Evolutionary conservation across 2,329 filamentous ascomycete species (phyloP).

Genomic region (Dactylellina drechsleri): DNA sequence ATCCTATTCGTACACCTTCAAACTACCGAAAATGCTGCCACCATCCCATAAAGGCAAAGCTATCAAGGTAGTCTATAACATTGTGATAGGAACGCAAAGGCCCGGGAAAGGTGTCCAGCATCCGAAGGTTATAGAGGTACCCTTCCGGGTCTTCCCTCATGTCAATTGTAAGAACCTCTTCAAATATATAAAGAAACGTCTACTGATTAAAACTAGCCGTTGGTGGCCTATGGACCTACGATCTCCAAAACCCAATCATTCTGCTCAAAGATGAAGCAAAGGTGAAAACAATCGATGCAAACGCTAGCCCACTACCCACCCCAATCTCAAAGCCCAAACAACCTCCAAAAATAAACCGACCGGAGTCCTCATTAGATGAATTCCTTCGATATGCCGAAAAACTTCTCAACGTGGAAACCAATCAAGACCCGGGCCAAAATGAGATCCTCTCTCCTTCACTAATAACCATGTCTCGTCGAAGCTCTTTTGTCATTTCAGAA

Average conservation of each 20-base stretch:
- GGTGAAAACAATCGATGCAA: constrained; percentile 67
- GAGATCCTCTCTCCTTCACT: constrained; percentile 77
- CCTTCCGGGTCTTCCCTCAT: constrained; percentile 90
- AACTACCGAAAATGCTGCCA: constrained; percentile 85
- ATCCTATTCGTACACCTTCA: constrained; percentile 86
- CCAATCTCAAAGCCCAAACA: constrained; percentile 36
- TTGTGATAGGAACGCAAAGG: constrained; percentile 90
- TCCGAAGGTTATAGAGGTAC: constrained; percentile 88
- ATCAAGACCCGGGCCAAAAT: constrained; percentile 60
- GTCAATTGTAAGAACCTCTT: constrained; percentile 72
- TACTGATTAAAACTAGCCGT: constrained; percentile 58
- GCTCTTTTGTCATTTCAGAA: constrained; percentile 65
- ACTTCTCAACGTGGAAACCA: constrained; percentile 71
- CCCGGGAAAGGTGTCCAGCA: constrained; percentile 81
- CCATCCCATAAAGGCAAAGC: constrained; percentile 90
- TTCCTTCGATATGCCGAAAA: constrained; percentile 82
- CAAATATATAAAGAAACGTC: background rate
- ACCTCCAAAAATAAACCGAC: constrained; percentile 36
- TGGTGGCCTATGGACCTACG: constrained; percentile 69
- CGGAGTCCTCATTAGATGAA: constrained; percentile 66
- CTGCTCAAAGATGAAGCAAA: constrained; percentile 84
- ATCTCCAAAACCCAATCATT: constrained; percentile 93
- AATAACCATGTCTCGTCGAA: constrained; percentile 69
- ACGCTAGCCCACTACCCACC: constrained; percentile 50
- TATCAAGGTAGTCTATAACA: constrained; percentile 90